These are phyloP conservation scores for Talaromyces liani DNA, from an alignment of 495 filamentous ascomycete species.

Conservation along the genomic window DNA sequence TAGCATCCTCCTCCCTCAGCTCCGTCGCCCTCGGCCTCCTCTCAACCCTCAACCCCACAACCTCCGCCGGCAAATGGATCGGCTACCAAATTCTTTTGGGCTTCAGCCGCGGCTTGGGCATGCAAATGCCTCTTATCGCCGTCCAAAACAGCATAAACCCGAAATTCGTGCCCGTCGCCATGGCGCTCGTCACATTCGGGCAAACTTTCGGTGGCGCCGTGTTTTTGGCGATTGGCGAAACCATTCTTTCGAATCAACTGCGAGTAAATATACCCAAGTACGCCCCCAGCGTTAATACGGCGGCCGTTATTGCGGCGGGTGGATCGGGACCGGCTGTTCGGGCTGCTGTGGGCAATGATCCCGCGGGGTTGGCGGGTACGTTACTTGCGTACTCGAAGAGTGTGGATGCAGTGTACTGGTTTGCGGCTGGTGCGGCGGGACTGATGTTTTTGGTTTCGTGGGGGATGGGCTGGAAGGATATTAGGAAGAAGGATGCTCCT, in stretches of 20 bases:
- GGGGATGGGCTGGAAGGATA: conserved; percentile 48
- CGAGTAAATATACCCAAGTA: conserved; percentile 35
- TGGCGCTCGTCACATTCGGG: conserved; percentile 37
- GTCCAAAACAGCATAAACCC: conserved; percentile 43
- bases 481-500: conserved; percentile 34
- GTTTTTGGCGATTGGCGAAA: conserved; percentile 59
- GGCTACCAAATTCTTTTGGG: conserved; percentile 52
- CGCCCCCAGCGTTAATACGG: conserved; percentile 26
- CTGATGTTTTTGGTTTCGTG: conserved; percentile 25
- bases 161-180: conserved; percentile 39
- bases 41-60: conserved; percentile 37
- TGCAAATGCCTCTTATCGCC: conserved; percentile 37
- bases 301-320: conserved; percentile 46
- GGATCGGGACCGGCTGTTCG: conserved; percentile 36
- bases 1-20: conserved; percentile 20
- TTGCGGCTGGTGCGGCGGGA: conserved; percentile 18
- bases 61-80: conserved; percentile 39
- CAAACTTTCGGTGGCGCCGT: conserved; percentile 60
- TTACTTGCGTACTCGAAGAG: conserved; percentile 47
- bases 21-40: conserved; percentile 42
- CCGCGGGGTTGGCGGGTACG: conserved; percentile 40
- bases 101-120: conserved; percentile 38
- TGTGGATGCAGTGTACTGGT: conserved; percentile 30
- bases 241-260: conserved; percentile 58
- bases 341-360: conserved; percentile 21